These are phyloP conservation scores for Scolecobasidium constrictum DNA, from an alignment of 2,329 filamentous ascomycete genomes.

Conservation along the genomic window DNA sequence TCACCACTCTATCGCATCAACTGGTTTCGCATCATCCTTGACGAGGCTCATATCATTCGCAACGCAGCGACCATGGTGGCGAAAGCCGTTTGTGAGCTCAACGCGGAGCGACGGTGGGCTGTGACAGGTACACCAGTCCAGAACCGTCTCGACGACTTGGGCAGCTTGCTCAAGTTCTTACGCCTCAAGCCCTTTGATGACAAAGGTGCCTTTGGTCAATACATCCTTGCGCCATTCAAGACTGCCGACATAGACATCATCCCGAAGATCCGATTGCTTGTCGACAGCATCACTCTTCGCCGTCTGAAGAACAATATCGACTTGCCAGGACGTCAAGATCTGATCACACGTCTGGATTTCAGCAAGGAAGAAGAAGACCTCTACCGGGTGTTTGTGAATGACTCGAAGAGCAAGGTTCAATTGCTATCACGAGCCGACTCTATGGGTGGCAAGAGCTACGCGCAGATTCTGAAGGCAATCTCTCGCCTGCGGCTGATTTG, in stretches of 20 bases:
- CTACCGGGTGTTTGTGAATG: slow-evolving; percentile 75
- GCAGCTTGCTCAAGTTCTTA: slow-evolving; percentile 76
- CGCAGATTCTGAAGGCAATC: slow-evolving; percentile 86
- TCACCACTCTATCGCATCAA: slow-evolving; percentile 56
- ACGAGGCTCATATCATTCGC: slow-evolving; percentile 91
- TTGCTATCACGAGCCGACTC: slow-evolving; percentile 57
- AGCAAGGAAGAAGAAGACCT: slow-evolving; percentile 61
- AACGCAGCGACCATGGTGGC: slow-evolving; percentile 74
- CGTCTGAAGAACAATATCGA: slow-evolving; percentile 87
- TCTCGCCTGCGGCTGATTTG: slow-evolving; percentile 73
- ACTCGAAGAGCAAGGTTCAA: slow-evolving; percentile 69
- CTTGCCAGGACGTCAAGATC: slow-evolving; percentile 62
- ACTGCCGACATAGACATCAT: slow-evolving; percentile 74
- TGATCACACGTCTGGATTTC: slow-evolving; percentile 65
- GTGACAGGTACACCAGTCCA: slow-evolving; percentile 96
- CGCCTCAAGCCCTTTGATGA: slow-evolving; percentile 75
- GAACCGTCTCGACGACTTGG: slow-evolving; percentile 83
- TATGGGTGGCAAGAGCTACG: slow-evolving; percentile 78
- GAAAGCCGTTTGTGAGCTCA: slow-evolving; percentile 69
- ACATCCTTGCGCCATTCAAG: slow-evolving; percentile 81
- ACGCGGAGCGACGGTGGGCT: slow-evolving; percentile 80
- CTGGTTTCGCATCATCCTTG: slow-evolving; percentile 88
- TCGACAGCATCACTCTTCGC: slow-evolving; percentile 88
- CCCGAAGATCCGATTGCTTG: slow-evolving; percentile 73
- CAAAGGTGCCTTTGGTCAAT: slow-evolving; percentile 60